Evolutionary conservation across 805 yeast genomes (phyloP).

Genomic region (Huiozyma sinensis): DNA sequence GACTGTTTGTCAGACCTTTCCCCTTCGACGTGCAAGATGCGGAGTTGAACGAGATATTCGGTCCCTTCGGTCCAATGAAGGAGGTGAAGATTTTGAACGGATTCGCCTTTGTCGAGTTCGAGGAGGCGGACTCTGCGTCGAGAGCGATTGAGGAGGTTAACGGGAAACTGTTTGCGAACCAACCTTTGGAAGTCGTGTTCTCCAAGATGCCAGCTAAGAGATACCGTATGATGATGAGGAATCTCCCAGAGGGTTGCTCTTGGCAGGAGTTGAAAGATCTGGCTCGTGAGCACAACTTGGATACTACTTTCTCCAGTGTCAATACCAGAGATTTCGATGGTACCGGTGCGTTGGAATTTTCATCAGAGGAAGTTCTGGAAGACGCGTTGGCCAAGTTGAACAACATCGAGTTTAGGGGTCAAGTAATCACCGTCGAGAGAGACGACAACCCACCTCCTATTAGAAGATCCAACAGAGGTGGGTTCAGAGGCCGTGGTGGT

Average conservation of each 20-base stretch:
- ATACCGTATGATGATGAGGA: constrained; percentile 57
- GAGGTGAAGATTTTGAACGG: constrained; percentile 71
- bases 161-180: constrained; percentile 55
- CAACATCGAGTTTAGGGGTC: constrained; percentile 60
- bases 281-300: constrained; percentile 62
- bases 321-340: constrained; percentile 37
- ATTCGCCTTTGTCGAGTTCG: constrained; percentile 82
- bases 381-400: constrained; percentile 67
- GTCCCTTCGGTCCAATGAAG: constrained; percentile 53
- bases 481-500: constrained; percentile 38
- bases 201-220: constrained; percentile 51
- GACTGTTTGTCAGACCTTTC: constrained; percentile 54
- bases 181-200: constrained; percentile 35
- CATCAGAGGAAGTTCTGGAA: constrained; percentile 62
- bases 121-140: constrained; percentile 57
- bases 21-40: constrained; percentile 43
- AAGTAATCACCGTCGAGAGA: constrained; percentile 62
- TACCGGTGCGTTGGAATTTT: constrained; percentile 37
- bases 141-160: constrained; percentile 68
- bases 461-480: constrained; percentile 38
- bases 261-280: constrained; percentile 91
- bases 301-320: constrained; percentile 49
- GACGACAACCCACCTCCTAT: constrained; percentile 49
- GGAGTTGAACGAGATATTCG: constrained; percentile 59
- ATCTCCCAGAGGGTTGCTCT: constrained; percentile 64